Evolutionary conservation across 1,284 basidiomycete genomes (phyloP).

Genomic region (Inonotus hispidus): DNA sequence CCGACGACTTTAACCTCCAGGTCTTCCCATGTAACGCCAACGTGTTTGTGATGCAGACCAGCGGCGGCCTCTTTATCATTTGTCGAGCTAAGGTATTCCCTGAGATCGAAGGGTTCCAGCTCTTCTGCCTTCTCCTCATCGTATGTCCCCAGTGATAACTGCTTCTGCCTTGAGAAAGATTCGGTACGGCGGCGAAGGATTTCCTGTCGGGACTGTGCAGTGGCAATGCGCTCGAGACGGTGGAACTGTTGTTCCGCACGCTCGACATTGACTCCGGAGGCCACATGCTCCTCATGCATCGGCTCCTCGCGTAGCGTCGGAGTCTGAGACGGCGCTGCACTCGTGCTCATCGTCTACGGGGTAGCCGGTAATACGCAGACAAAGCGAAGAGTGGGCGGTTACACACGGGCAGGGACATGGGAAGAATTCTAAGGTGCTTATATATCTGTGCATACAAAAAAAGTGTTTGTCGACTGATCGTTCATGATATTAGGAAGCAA

Average conservation of each 20-base stretch:
- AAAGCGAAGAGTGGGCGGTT: neutral
- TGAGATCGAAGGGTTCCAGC: constrained; percentile 54
- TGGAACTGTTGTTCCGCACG: constrained; percentile 51
- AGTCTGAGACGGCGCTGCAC: constrained; percentile 17
- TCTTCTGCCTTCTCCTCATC: constrained; percentile 19
- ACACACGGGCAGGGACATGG: neutral
- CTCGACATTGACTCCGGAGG: constrained; percentile 35
- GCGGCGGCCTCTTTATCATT: constrained; percentile 62
- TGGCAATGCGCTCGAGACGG: constrained; percentile 39
- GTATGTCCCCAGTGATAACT: constrained; percentile 45
- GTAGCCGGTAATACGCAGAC: neutral
- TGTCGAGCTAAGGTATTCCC: constrained; percentile 68
- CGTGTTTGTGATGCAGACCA: constrained; percentile 79
- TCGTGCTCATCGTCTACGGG: neutral
- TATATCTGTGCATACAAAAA: neutral
- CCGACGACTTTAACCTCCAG: constrained; percentile 69
- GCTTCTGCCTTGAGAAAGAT: constrained; percentile 22
- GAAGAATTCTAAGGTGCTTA: neutral
- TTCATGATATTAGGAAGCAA: neutral
- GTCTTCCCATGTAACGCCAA: constrained; percentile 77
- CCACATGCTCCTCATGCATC: constrained; percentile 1
- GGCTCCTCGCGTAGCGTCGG: constrained; percentile 16
- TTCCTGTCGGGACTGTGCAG: constrained; percentile 22
- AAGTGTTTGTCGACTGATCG: too few species aligned
- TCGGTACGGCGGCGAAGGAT: constrained; percentile 19